Base-by-base conservation (phyloP, 768 basidiomycete species). In the Kockovaella imperatae region DNA sequence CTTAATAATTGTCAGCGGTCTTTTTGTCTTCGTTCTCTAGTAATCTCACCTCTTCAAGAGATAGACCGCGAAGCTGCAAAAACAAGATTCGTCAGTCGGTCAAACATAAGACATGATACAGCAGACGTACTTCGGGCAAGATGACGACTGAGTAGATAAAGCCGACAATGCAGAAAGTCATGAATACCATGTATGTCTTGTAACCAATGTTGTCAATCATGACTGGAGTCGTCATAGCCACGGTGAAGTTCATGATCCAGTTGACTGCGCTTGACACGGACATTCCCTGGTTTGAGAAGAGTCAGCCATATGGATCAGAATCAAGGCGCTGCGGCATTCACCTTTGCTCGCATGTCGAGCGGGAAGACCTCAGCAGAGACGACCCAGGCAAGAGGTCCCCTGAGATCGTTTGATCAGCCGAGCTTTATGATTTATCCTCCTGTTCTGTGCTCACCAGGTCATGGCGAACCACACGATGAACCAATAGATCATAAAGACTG, bases 381-480 rank as follows among this genome's bases (percentile, higher is more conserved):
- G 67, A 86, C 83, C 84, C 84, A 86, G 10, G 82, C 76, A 59
- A 82, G 82, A 11, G 83, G 83, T 36, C 50, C 57, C n/a, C n/a
- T n/a, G n/a, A n/a, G n/a, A n/a, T n/a, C 18, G n/a, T 25, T 3
- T 44, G 3, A 28, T 13, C 41, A 35, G 10, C 42, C 29, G 17
- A n/a, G 3, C 17, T 7, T 15, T 14, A 28, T 13, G 30, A 41
- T 29, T 14, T n/a, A 28, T 15, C 5, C 15, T 11, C 11, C 42
- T 38, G 8, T 43, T 35, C 11, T 45, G 49, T 26, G 80, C 84
- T n/a, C n/a, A n/a, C 84, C 84, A 87, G 48, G 80, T 81, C 59
- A 83, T 85, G 38, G 84, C 84, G 59, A 84, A 84, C 3, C 78
- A 82, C 15, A 82, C 79, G 18, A 84, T 78, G 64, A 84, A 86